phyloP scores from a whole-genome alignment of 2,329 filamentous ascomycete genomes.

The Aspergillus puulaauensis region DNA sequence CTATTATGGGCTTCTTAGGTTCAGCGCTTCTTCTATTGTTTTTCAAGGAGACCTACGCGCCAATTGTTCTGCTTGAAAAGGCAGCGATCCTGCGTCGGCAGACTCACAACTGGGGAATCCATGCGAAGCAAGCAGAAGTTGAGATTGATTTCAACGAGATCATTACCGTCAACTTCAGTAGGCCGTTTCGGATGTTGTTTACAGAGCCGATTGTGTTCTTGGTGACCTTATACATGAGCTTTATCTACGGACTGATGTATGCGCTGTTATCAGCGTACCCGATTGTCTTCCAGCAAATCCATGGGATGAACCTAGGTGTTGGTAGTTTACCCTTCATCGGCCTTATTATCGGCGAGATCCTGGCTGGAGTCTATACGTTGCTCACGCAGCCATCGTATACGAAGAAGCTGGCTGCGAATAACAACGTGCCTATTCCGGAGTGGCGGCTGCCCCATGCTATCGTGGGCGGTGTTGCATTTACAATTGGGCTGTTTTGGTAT shows the following conservation, averaged over 20 bases:
- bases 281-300: conserved; percentile 1
- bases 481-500: no score
- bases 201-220: conserved; percentile 4
- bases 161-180: background rate
- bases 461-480: no score
- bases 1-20: conserved; percentile 1
- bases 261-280: background rate
- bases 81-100: conserved; percentile 1
- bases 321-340: conserved; percentile 8
- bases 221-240: background rate
- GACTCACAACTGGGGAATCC: conserved; percentile 2
- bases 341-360: background rate
- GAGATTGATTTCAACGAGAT: conserved; percentile 1
- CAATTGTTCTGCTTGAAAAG: background rate
- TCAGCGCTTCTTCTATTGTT: background rate
- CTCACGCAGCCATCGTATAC: background rate
- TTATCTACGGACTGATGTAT: conserved; percentile 5
- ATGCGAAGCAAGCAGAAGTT: conserved; percentile 6
- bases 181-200: conserved; percentile 4
- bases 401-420: background rate
- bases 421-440: background rate
- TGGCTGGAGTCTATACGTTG: background rate
- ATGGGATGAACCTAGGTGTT: conserved; percentile 6
- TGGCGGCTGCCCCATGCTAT: background rate
- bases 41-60: conserved; percentile 4